A percentile compares a stretch with the other conserved stretches of the same genome.
Conservation (phyloP, 2,329 filamentous ascomycete genomes). For the Cytospora schulzeri region DNA sequence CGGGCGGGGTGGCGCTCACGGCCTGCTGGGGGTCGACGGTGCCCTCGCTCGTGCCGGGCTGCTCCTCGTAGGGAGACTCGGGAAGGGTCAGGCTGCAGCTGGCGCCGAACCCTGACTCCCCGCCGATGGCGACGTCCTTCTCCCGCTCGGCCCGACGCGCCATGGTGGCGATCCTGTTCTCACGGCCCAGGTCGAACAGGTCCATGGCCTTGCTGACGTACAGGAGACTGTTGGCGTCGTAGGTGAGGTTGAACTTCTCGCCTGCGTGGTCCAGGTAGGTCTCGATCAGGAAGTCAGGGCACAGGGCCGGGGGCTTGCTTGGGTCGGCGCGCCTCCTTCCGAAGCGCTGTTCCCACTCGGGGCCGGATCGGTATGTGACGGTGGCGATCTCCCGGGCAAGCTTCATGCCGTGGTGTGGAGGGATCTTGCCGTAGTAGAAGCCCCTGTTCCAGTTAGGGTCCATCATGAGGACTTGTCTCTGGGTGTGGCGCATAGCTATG, state of each 20-base stretch:
- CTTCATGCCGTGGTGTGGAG: slow-evolving; percentile 96
- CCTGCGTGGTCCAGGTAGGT: slow-evolving; percentile 97
- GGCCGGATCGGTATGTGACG: slow-evolving; percentile 93
- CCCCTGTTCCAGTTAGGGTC: slow-evolving; percentile 96
- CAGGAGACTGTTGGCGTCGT: slow-evolving; percentile 91
- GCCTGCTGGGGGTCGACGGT: slow-evolving; percentile 32
- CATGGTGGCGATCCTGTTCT: slow-evolving; percentile 66
- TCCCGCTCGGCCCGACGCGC: slow-evolving; percentile 64
- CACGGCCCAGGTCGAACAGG: slow-evolving; percentile 83
- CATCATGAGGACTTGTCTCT: slow-evolving; percentile 98
- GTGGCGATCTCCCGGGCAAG: slow-evolving; percentile 96
- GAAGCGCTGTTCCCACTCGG: slow-evolving; percentile 97
- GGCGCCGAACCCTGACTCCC: slow-evolving; percentile 42
- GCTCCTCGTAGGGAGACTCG: slow-evolving; percentile 82
- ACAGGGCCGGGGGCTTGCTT: slow-evolving; percentile 85
- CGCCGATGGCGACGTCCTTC: slow-evolving; percentile 55
- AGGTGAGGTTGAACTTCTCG: slow-evolving; percentile 96
- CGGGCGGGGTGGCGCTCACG: slow-evolving; percentile 61
- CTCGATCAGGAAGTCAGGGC: slow-evolving; percentile 95
- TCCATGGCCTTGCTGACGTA: slow-evolving; percentile 99
- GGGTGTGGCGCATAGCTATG: slow-evolving; percentile 97
- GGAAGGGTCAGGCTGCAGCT: slow-evolving; percentile 82
- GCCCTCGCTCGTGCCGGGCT: slow-evolving; percentile 53
- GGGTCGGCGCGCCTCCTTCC: slow-evolving; percentile 84
- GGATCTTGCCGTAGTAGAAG: slow-evolving; percentile 86